These are phyloP conservation scores for Adenanthera pavonina DNA, from an alignment of 306 rosid genomes.

Conservation along the genomic window DNA sequence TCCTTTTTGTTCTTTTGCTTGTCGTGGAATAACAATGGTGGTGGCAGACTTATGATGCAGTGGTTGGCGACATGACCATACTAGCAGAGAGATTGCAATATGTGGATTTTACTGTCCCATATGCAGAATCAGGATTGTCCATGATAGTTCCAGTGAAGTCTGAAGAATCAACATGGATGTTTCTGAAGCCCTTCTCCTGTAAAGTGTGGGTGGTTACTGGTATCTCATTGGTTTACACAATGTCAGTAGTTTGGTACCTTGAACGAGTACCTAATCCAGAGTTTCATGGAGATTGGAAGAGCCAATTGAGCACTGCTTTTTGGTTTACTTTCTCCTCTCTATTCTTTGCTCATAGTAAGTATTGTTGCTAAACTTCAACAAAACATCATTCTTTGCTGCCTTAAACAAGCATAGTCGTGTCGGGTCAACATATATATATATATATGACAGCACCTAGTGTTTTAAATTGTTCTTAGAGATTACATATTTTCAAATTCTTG, in stretches of 20 bases:
- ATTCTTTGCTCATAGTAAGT: constrained; percentile 82
- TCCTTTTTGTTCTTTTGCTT: constrained; percentile 9
- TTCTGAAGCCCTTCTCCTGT: constrained; percentile 70
- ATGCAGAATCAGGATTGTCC: constrained; percentile 69
- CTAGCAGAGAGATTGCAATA: constrained; percentile 48
- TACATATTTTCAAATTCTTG: not conserved
- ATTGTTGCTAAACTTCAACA: constrained; percentile 21
- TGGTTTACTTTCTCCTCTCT: constrained; percentile 75
- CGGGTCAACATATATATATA: not conserved
- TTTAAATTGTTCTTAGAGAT: not conserved
- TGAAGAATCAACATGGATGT: constrained; percentile 57
- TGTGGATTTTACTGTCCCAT: constrained; percentile 77
- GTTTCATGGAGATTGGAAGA: constrained; percentile 59
- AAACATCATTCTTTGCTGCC: not conserved
- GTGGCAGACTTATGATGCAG: constrained; percentile 64
- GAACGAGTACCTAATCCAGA: constrained; percentile 60
- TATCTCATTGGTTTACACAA: constrained; percentile 57
- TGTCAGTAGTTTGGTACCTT: constrained; percentile 62
- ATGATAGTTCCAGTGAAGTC: constrained; percentile 56
- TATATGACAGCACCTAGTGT: not conserved
- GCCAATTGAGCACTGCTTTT: constrained; percentile 61
- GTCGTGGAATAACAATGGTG: constrained; percentile 33
- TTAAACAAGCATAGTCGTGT: not conserved
- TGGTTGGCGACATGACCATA: constrained; percentile 68
- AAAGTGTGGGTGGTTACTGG: constrained; percentile 61